Percentiles rank a stretch among this genome's conserved stretches.
Conservation (phyloP, 306 rosid genomes). For the Glycyrrhiza uralensis region DNA sequence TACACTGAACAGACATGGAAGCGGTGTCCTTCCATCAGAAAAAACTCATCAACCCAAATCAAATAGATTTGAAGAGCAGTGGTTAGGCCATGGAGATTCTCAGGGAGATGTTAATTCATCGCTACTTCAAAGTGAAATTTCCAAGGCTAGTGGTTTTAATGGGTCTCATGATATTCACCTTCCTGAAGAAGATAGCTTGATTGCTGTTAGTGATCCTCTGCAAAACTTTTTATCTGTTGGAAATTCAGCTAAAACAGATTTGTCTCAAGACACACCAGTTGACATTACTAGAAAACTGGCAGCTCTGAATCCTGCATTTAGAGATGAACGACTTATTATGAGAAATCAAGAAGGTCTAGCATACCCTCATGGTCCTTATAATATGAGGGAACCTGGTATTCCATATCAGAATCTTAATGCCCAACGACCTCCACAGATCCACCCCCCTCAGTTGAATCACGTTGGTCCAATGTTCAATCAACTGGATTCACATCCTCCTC, state of each 20-base stretch:
- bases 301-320: conserved; percentile 48
- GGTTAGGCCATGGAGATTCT: conserved; percentile 52
- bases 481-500: conserved; percentile 61
- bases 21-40: conserved; percentile 36
- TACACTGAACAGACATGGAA: conserved; percentile 48
- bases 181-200: conserved; percentile 80
- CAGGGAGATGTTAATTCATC: conserved; percentile 54
- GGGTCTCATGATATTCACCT: conserved; percentile 54
- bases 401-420: conserved; percentile 58
- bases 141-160: conserved; percentile 53
- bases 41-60: conserved; percentile 48
- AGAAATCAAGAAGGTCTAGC: conserved; percentile 69
- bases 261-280: conserved; percentile 48
- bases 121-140: conserved; percentile 39
- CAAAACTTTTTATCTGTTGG: conserved; percentile 52
- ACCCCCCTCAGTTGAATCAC: conserved; percentile 55
- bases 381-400: conserved; percentile 61
- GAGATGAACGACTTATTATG: conserved; percentile 53
- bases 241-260: conserved; percentile 51
- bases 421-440: conserved; percentile 66
- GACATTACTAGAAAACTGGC: conserved; percentile 68
- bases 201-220: conserved; percentile 52
- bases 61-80: conserved; percentile 54
- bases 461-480: conserved; percentile 56
- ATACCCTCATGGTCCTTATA: conserved; percentile 55